phyloP scores from a whole-genome alignment of 306 rosid genomes.

The Phaseolus lunatus region DNA sequence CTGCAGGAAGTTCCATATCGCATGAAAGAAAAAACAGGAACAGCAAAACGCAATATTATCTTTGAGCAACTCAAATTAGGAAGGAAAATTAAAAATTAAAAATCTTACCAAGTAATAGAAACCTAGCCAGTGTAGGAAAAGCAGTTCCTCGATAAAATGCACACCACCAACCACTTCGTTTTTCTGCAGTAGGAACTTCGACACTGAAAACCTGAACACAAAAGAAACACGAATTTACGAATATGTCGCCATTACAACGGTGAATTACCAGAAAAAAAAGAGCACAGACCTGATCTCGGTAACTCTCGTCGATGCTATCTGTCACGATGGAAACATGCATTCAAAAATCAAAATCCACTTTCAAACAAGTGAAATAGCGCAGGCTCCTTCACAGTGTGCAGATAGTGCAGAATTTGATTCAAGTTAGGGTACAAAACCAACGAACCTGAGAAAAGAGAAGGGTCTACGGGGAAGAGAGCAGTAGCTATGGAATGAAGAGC shows the following conservation, averaged over 20 bases:
- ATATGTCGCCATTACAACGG: not conserved
- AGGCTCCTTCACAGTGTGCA: not conserved
- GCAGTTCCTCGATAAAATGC: constrained; percentile 75
- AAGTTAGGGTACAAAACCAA: not conserved
- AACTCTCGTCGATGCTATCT: constrained; percentile 68
- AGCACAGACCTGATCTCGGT: constrained; percentile 69
- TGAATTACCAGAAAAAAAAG: constrained; percentile 33
- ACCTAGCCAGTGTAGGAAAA: constrained; percentile 73
- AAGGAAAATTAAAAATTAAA: not conserved
- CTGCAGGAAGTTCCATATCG: constrained; percentile 60
- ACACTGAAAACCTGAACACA: constrained; percentile 56
- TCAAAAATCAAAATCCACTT: constrained; percentile 20
- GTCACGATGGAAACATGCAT: constrained; percentile 42
- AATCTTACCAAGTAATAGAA: constrained; percentile 72
- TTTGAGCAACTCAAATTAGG: not conserved
- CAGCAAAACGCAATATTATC: constrained; percentile 27
- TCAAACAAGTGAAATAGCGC: not conserved
- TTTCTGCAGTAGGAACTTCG: constrained; percentile 59
- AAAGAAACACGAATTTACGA: constrained; percentile 21
- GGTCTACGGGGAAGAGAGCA: constrained; percentile 72
- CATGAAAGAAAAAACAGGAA: constrained; percentile 36
- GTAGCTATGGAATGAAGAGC: constrained; percentile 76
- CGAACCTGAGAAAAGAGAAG: constrained; percentile 74
- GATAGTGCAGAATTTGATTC: not conserved
- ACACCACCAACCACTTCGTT: constrained; percentile 68